These are phyloP conservation scores for Lipomyces sp. DNA, from an alignment of 805 yeast genomes.

Conservation along the genomic window DNA sequence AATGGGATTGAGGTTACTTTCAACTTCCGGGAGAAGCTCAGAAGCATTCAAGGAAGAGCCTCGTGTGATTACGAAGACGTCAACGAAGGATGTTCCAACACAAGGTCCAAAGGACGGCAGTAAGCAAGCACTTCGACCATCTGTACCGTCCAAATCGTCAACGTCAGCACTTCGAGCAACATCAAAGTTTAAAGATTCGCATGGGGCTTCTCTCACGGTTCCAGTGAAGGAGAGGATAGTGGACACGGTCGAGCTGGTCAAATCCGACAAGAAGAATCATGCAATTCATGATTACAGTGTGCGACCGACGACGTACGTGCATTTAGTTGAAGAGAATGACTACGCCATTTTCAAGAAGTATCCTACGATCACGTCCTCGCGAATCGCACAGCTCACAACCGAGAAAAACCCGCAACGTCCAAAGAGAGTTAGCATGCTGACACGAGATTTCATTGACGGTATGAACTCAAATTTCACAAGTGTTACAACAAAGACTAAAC, in stretches of 20 bases:
- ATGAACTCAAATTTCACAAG: neutral
- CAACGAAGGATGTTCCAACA: neutral
- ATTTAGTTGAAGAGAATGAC: slow-evolving; percentile 43
- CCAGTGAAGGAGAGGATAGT: slow-evolving; percentile 11
- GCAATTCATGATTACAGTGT: slow-evolving; percentile 38
- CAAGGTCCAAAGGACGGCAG: neutral
- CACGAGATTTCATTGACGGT: slow-evolving; percentile 74
- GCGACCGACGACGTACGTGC: slow-evolving; percentile 38
- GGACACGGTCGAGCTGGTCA: slow-evolving; percentile 9
- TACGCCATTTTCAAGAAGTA: slow-evolving; percentile 50
- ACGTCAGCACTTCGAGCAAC: slow-evolving; percentile 25
- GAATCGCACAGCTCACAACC: slow-evolving; percentile 42
- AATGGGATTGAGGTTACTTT: neutral
- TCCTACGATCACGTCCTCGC: slow-evolving; percentile 51
- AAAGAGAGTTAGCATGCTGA: slow-evolving; percentile 65
- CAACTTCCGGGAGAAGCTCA: neutral
- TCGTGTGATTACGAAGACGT: neutral
- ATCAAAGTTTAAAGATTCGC: slow-evolving; percentile 11
- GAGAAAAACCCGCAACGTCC: slow-evolving; percentile 55
- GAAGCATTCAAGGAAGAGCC: slow-evolving; percentile 2
- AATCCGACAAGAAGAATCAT: slow-evolving; percentile 17
- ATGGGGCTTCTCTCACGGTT: slow-evolving; percentile 28
- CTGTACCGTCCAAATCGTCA: slow-evolving; percentile 5
- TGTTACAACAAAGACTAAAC: neutral
- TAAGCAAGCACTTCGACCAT: neutral